Evolutionary conservation across 1,139 yeast genomes (phyloP), one percentile per base, ranked within the genome.

Genomic region (Hemisphaericaspora xylanilytica): DNA sequence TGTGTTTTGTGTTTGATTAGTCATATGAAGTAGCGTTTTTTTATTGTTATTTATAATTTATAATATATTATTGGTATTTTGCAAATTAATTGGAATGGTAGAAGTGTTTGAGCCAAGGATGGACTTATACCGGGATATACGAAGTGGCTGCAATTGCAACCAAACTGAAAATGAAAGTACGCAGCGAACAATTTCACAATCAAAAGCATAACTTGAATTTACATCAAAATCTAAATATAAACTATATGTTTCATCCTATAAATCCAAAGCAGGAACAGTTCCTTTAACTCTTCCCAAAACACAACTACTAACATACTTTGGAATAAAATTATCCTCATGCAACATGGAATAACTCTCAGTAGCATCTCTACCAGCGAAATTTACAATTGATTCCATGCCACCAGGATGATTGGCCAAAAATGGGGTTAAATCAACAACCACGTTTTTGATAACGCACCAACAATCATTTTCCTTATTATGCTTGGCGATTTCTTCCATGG

Each of bases 351-450:
- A 90, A 44, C 87, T 78, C 49, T 83, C 85, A 3, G 96, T 85
- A 3, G 95, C 97, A 56, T 92, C 97, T 53, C 81, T 81, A 12
- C 97, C 97, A 3, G 95, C 97, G 55, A 81, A 85, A 47, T 76
- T 77, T 32, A 82, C 58, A 32, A 92, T 80, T 21, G 90, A 80
- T 21, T 73, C 71, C 44, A 74, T 75, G 2, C 97, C 98, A 44
- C 97, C 98, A 1, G 97, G 97, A 60, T 92, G 98, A 34, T 79
- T 71, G 17, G 78, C 69, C 41, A 86, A 69, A 55, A 92, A 92
- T 26, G 79, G 77, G 0, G 97, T 85, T 48, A 90, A 73, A 58
- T 92, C 88, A 57, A 88, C 81, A 26, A 86, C 96, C 34, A 85
- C 80, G 38, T 89, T 89, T 49, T 88, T 83, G 43, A 90, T 79